Evolutionary conservation across 192 early-diverging fungal species (phyloP), one percentile per base, ranked within the genome.

Genomic region (Coemansia sp.): DNA sequence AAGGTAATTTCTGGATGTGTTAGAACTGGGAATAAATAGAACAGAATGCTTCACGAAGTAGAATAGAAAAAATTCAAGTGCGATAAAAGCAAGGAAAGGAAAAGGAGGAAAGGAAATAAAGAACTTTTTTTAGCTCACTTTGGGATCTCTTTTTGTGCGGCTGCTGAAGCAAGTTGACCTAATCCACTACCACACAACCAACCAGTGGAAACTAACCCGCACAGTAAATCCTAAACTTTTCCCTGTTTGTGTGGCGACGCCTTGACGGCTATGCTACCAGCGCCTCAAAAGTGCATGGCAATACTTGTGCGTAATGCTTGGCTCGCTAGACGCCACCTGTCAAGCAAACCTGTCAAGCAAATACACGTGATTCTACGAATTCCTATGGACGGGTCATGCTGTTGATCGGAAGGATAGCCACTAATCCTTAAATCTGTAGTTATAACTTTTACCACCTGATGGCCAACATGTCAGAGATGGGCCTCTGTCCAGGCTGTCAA

Each of bases 41-140:
- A 36, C 7, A 17, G 39, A 46, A 9, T 46, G 14, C 39, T 14
- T 46, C 39, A 17, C 39, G 14, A 17, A 46, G 9, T 46, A 46
- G 11, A 46, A 46, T 46, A 27, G 39, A 46, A 14, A 46, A 46
- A 46, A 46, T 46, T 30, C 21, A 57, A 57, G 24, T 33, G 5
- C 33, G 21, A 52, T 33, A 53, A 8, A 20, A 58, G 58, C 8
- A 42, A 27, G 61, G 31, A 42, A 63, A 33, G 17, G 50, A 60
- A 59, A 29, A 27, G 56, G 24, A 58, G 27, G 56, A 32, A 58
- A 51, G 33, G 33, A 36, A 36, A 51, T 23, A 56, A 25, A 31
- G 25, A 53, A 36, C 24, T 14, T 19, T 11, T 46, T 23, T 61
- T 25, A 4, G 39, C 11, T 46, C 14, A 46, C 39, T 46, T 46